Percentiles rank a stretch among this genome's conserved stretches.
phyloP scores from a whole-genome alignment of 257 asterid species.

The Plectranthus barbatus region DNA sequence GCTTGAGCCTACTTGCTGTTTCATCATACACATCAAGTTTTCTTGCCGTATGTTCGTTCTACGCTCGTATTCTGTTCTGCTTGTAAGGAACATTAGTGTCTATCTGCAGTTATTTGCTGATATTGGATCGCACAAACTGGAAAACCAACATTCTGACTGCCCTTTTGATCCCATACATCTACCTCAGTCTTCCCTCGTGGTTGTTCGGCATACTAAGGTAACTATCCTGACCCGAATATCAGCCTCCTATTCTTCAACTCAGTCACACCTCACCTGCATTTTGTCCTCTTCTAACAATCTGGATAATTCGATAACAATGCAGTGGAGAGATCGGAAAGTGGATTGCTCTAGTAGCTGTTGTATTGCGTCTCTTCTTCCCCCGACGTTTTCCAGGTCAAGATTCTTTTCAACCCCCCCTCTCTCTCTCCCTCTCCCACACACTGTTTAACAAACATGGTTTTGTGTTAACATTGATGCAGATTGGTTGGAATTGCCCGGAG shows the following conservation, averaged over 20 bases:
- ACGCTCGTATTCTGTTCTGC: not conserved
- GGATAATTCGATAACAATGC: slow-evolving; percentile 6
- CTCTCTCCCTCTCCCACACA: no score
- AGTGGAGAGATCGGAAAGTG: slow-evolving; percentile 82
- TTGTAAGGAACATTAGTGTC: not conserved
- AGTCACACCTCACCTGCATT: not conserved
- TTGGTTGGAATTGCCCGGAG: slow-evolving; percentile 78
- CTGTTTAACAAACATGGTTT: no score
- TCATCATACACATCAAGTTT: not conserved
- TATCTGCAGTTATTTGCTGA: slow-evolving; percentile 58
- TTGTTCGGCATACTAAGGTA: slow-evolving; percentile 62
- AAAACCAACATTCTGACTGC: slow-evolving; percentile 77
- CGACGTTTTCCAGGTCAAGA: slow-evolving; percentile 42
- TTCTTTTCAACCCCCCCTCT: not conserved
- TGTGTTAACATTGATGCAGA: slow-evolving; percentile 33
- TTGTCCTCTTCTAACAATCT: not conserved
- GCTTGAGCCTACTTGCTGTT: not conserved
- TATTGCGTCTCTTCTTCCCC: slow-evolving; percentile 70
- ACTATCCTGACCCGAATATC: not conserved
- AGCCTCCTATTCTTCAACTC: not conserved
- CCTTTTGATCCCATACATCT: slow-evolving; percentile 83
- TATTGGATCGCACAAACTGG: slow-evolving; percentile 92
- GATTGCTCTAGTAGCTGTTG: slow-evolving; percentile 59
- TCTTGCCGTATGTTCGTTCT: not conserved
- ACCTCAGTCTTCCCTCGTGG: slow-evolving; percentile 67